phyloP scores from a whole-genome alignment of 23 red algal genomes.

The Gracilaria vermiculophylla region DNA sequence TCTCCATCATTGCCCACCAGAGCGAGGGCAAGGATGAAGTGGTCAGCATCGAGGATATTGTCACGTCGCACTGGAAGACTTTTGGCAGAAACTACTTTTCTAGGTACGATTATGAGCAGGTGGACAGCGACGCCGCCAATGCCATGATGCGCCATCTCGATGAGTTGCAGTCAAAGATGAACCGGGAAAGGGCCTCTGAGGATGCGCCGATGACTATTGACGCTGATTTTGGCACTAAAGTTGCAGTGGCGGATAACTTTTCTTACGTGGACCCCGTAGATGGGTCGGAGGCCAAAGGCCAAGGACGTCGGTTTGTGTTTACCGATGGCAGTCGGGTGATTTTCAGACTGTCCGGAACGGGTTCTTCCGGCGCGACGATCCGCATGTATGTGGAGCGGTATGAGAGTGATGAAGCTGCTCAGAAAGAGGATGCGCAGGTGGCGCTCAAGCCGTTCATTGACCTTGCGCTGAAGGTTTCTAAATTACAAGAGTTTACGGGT shows the following conservation, averaged over 20 bases:
- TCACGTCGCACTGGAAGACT: constrained; percentile 71
- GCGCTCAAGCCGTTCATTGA: constrained; percentile 74
- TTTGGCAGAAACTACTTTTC: constrained; percentile 94
- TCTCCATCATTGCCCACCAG: constrained; percentile 81
- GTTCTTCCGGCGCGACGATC: constrained; percentile 85
- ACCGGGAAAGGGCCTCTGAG: not conserved
- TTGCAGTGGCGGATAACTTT: constrained; percentile 85
- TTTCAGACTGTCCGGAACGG: constrained; percentile 89
- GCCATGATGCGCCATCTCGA: constrained; percentile 78
- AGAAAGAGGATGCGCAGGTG: constrained; percentile 38
- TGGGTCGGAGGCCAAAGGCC: constrained; percentile 69
- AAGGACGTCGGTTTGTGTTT: constrained; percentile 87
- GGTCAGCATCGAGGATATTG: constrained; percentile 81
- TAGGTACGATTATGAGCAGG: constrained; percentile 92
- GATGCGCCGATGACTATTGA: constrained; percentile 42
- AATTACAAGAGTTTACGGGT: constrained; percentile 75
- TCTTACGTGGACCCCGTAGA: constrained; percentile 92
- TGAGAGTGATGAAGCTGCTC: constrained; percentile 29
- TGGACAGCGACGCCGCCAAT: constrained; percentile 60
- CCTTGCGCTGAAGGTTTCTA: constrained; percentile 67
- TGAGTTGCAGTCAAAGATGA: constrained; percentile 31
- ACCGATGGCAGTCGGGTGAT: constrained; percentile 79
- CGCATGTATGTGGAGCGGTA: constrained; percentile 96
- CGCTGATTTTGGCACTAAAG: constrained; percentile 25
- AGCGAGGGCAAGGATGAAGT: constrained; percentile 70